Evolutionary conservation across 164 flowering plant genomes (phyloP), one percentile per base, ranked within the genome.

Genomic region (Chimonanthus salicifolius): DNA sequence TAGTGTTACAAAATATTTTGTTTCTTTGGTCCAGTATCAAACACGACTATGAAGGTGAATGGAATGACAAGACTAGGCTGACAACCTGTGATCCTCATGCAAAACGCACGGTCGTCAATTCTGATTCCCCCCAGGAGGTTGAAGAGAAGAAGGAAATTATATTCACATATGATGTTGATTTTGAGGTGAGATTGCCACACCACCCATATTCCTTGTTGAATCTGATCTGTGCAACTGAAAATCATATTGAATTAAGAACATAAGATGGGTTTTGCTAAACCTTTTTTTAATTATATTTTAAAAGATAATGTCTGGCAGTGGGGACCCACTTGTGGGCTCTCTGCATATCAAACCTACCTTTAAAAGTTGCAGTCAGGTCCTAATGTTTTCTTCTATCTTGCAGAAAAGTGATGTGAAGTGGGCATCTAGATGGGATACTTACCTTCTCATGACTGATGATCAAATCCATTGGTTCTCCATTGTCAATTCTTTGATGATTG

Each of bases 371-470:
- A 33, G 33, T 33, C 33, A 33, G 33, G 33, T 33, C 33, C 33
- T 33, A 33, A 33, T 33, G 72, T n/a, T 15, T 45, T 43, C n/a
- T 43, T 66, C 18, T 64, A 47, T 9, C 45, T 75, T 78, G 72
- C 80, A 89, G 94, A 86, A 82, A 67, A 89, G 92, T 78, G 83
- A 85, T 62, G 84, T 90, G 72, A 92, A 91, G 83, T 92, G 98
- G 98, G 96, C 94, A 69, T 92, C 93, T 70, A 81, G 94, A 46
- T 92, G 95, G 96, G 97, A 92, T 71, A 84, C 91, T n/a, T 92
- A 92, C 83, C 94, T 90, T 76, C 81, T 86, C 72, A 92, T 88
- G 95, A 80, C 88, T 15, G 94, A 89, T 83, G 92, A 90, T 80
- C 95, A 93, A 80, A 88, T 90, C 66, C 94, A 91, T 74, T 92